Conservation (phyloP, 306 rosid genomes). For the Myrica gale region DNA sequence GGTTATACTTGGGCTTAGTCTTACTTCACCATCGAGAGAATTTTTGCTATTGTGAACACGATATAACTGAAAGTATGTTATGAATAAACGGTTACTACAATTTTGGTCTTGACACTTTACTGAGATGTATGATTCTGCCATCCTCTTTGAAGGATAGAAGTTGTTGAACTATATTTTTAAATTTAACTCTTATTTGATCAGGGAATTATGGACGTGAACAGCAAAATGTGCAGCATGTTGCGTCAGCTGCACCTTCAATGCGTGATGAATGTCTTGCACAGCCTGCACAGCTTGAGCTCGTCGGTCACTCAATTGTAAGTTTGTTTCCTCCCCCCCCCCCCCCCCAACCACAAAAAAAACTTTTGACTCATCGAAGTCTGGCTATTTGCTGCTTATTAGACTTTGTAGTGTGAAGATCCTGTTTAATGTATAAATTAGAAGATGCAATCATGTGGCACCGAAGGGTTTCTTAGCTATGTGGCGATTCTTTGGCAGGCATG, state of each 20-base stretch:
- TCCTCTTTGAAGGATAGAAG: background rate
- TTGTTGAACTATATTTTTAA: constrained; percentile 14
- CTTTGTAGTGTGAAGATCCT: constrained; percentile 21
- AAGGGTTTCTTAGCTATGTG: constrained; percentile 33
- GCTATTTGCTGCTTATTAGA: constrained; percentile 16
- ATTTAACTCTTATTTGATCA: constrained; percentile 18
- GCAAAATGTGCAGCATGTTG: constrained; percentile 51
- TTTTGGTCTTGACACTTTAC: background rate
- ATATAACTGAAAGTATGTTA: background rate
- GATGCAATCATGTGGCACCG: constrained; percentile 22
- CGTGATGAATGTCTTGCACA: constrained; percentile 53
- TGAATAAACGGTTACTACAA: background rate
- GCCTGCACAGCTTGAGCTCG: constrained; percentile 83
- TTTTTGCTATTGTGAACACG: too few relatives aligned
- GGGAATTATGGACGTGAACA: constrained; percentile 61
- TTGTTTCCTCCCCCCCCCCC: background rate
- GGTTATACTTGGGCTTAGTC: background rate
- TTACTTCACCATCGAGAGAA: too few relatives aligned
- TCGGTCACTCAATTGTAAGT: constrained; percentile 94
- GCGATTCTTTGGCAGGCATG: constrained; percentile 69
- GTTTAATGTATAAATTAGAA: constrained; percentile 10
- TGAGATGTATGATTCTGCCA: background rate
- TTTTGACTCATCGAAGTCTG: background rate
- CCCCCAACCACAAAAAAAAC: background rate
- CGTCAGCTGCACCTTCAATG: constrained; percentile 48